These are phyloP conservation scores for Fusarium sp. DNA, from an alignment of 2,329 filamentous ascomycete genomes.

Conservation along the genomic window DNA sequence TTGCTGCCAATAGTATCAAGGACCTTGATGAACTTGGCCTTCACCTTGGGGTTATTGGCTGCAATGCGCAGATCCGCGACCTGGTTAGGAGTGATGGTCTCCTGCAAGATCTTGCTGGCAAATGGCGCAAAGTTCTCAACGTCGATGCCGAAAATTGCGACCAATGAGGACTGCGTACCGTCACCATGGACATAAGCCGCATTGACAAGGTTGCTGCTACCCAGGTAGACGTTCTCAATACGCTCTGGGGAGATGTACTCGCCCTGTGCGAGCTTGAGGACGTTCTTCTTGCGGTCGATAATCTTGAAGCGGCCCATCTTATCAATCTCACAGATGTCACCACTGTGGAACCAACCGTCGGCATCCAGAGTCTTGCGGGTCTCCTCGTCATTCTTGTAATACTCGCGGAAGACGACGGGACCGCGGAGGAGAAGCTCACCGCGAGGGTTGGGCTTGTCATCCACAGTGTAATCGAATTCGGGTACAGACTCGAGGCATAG, in stretches of 20 bases:
- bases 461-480: slow-evolving; percentile 91
- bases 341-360: slow-evolving; percentile 97
- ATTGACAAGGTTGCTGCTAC: slow-evolving; percentile 80
- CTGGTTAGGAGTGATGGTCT: slow-evolving; percentile 73
- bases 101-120: slow-evolving; percentile 80
- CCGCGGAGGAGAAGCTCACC: slow-evolving; percentile 90
- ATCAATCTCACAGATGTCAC: slow-evolving; percentile 90
- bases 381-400: slow-evolving; percentile 91
- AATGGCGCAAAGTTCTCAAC: slow-evolving; percentile 85
- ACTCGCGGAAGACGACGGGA: slow-evolving; percentile 83
- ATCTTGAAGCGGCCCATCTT: slow-evolving; percentile 88
- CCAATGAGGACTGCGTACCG: slow-evolving; percentile 81
- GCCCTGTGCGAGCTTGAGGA: slow-evolving; percentile 97
- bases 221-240: slow-evolving; percentile 93
- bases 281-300: slow-evolving; percentile 97
- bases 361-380: slow-evolving; percentile 83
- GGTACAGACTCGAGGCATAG: slow-evolving; percentile 87
- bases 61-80: slow-evolving; percentile 74
- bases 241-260: slow-evolving; percentile 98
- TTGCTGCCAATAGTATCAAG: slow-evolving; percentile 82
- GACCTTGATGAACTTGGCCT: slow-evolving; percentile 79
- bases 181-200: slow-evolving; percentile 94
- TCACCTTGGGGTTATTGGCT: slow-evolving; percentile 75
- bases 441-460: slow-evolving; percentile 89
- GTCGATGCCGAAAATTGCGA: slow-evolving; percentile 89